These are phyloP conservation scores for Coprinopsis cinerea DNA, from an alignment of 768 basidiomycete species.

Conservation along the genomic window DNA sequence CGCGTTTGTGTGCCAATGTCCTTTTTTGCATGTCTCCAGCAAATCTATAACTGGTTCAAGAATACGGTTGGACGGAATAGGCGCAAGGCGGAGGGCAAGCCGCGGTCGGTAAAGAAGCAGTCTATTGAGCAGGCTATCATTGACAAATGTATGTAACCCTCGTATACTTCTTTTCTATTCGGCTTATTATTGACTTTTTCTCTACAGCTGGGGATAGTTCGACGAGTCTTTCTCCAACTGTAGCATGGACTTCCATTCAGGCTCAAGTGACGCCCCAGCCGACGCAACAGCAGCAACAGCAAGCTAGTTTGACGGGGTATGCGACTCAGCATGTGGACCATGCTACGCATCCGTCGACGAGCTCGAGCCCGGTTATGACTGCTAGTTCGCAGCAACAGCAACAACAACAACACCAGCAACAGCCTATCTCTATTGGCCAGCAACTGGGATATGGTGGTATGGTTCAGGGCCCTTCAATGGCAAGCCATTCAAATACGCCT, in stretches of 20 bases:
- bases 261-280: too few species aligned
- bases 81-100: slow-evolving; percentile 50
- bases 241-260: slow-evolving; percentile 1
- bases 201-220: slow-evolving; percentile 5
- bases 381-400: too few species aligned
- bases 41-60: slow-evolving; percentile 74
- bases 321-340: slow-evolving; percentile 1
- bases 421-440: slow-evolving; percentile 18
- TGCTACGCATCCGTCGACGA: not conserved
- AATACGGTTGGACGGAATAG: slow-evolving; percentile 60
- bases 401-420: slow-evolving; percentile 22
- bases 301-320: not conserved
- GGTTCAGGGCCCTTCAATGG: too few species aligned
- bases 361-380: slow-evolving; percentile 1
- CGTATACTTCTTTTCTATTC: not conserved
- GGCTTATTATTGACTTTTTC: slow-evolving; percentile 21
- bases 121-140: too few species aligned
- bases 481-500: too few species aligned
- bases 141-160: slow-evolving; percentile 37
- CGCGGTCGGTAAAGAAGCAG: slow-evolving; percentile 42
- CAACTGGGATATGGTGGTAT: too few species aligned
- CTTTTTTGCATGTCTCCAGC: slow-evolving; percentile 28
- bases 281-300: not conserved
- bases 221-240: slow-evolving; percentile 2
- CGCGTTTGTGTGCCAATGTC: slow-evolving; percentile 12